Conservation (phyloP, 2,329 filamentous ascomycete species). For the Cucurbitaria berberidis region DNA sequence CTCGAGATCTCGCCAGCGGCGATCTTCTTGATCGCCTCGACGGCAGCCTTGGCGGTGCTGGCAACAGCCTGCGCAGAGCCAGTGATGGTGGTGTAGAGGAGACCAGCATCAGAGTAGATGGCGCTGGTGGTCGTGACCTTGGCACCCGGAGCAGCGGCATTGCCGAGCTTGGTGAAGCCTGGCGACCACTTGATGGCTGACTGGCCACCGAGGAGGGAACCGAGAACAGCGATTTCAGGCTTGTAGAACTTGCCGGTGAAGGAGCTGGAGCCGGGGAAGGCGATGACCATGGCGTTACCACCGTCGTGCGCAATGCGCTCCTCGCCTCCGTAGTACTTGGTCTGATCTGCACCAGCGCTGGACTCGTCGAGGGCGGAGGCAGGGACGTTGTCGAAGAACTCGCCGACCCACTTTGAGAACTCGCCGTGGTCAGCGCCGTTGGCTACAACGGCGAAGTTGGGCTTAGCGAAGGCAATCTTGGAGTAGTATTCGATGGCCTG, state of each 20-base stretch:
- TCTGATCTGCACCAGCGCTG: constrained; percentile 65
- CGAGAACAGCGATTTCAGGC: constrained; percentile 86
- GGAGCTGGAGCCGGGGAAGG: constrained; percentile 87
- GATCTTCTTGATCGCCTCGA: constrained; percentile 82
- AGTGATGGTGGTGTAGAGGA: constrained; percentile 81
- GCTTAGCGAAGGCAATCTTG: constrained; percentile 80
- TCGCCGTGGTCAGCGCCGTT: constrained; percentile 81
- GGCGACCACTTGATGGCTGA: constrained; percentile 94
- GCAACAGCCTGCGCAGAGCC: constrained; percentile 77
- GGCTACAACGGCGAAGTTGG: constrained; percentile 89
- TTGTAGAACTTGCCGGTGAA: constrained; percentile 76
- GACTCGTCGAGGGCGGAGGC: constrained; percentile 50
- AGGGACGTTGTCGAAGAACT: constrained; percentile 84
- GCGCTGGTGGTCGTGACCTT: constrained; percentile 76
- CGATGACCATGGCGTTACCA: constrained; percentile 86
- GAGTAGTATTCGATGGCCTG: constrained; percentile 77
- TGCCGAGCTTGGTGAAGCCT: constrained; percentile 88
- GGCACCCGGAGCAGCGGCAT: constrained; percentile 71
- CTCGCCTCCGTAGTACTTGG: constrained; percentile 94
- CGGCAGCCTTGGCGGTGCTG: constrained; percentile 75
- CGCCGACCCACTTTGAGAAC: constrained; percentile 85
- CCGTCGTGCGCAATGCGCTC: constrained; percentile 79
- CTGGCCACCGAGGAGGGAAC: constrained; percentile 86
- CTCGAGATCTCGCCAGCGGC: constrained; percentile 75
- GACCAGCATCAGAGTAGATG: constrained; percentile 91